Evolutionary conservation across 2,329 filamentous ascomycete genomes (phyloP), one percentile per base, ranked within the genome.

Genomic region (Pseudogymnoascus sp.): DNA sequence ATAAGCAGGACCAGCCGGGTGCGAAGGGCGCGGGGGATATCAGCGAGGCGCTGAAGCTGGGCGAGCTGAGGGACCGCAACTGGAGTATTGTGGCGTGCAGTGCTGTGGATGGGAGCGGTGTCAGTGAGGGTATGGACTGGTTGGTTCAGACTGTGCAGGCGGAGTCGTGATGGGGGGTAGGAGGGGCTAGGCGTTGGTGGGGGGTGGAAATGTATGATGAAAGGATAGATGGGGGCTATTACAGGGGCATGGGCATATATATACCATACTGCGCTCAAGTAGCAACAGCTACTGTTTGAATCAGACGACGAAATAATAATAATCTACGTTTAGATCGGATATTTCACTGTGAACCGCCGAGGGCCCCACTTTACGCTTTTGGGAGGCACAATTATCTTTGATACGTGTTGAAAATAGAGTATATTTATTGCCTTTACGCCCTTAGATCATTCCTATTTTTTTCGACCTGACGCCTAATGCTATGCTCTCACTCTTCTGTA

Each of bases 41-140:
- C 68, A 96, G 91, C 63, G 93, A 97, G 78, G 93, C 93, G 60
- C 78, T 99, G 76, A 89, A 88, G 71, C 78, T 99, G 69, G 93
- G 91, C 62, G 92, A 97, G 77, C 79, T 99, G 74, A 88, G 93
- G 71, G 95, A 99, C 76, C 85, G 95, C 72, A 99, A 97, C 81
- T 99, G 95, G 95, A 97, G 92, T 77, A 99, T 99, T 74, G 92
- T 99, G 75, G 93, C 93, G 21, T 99, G 95, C 77, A 96, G 91
- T 69, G 95, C 95, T 12, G 93, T 99, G 64, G 95, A 97, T 74
- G 95, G 95, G 47, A 89, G 90, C 72, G 95, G 95, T 75, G 90
- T 99, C 51, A 91, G 88, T 67, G 95, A 99, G 78, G 95, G 95
- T 65, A 99, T 99, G 95, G 95, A 99, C 77, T 99, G 95, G 95